Evolutionary conservation across 2,329 filamentous ascomycete genomes (phyloP), one percentile per base, ranked within the genome.

Genomic region (Neoarthrinium moseri): DNA sequence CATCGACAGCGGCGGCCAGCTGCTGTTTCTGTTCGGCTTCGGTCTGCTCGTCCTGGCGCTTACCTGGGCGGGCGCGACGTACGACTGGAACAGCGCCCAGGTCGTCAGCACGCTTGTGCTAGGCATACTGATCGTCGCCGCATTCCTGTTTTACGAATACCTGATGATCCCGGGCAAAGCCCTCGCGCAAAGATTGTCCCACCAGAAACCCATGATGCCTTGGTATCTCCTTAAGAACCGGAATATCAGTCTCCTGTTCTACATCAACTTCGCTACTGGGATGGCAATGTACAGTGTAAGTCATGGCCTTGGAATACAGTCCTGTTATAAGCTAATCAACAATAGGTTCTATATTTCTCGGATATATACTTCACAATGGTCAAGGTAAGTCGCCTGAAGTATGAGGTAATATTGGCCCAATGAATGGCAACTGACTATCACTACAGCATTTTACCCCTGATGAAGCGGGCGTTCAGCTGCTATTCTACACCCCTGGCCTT

Each of bases 311-410:
- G 8, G 32, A 11, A 7, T 15, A 11, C 10, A 11, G 8, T 11
- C 7, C 7, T 11, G 10, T 35, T 7, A 35, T 11, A 11, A 35
- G 32, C n/a, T n/a, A n/a, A n/a, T n/a, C n/a, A 11, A 10, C 17
- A 11, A 23, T 24, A 66, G 65, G 77, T 83, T 1, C 78, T 87
- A 52, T 88, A 87, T 61, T 88, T 87, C 54, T 79, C 84, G 53
- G 80, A 79, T 13, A 74, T 87, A 15, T 88, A 86, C 61, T 87
- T 87, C 59, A 78, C 79, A 2, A 65, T 85, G 13, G 83, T 86
- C 4, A 61, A 63, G 55, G 65, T 64, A 48, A 22, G 46, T 20
- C 4, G n/a, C 15, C 34, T 13, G 27, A 13, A 11, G 34, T 34
- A 36, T 23, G 4, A n/a, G 18, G n/a, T n/a, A n/a, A n/a, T 18